Evolutionary conservation across 23 red algal genomes (phyloP).

Genomic region (Cyanidiococcus yangmingshanensis): DNA sequence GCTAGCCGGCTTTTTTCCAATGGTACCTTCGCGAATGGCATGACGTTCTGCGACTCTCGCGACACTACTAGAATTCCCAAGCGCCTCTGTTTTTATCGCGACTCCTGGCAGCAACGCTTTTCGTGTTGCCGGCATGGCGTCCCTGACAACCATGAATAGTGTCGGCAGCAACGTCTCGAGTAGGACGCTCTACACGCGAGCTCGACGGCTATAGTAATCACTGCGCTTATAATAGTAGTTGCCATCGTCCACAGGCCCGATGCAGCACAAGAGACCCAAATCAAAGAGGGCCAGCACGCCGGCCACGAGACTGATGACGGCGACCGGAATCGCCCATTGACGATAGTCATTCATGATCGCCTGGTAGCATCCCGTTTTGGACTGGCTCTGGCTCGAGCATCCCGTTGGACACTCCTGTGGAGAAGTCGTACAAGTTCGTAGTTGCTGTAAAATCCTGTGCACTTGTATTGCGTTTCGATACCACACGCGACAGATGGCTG

Average conservation of each 20-base stretch:
- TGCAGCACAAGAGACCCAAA: constrained; percentile 1
- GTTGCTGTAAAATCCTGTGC: constrained; percentile 10
- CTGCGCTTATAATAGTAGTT: neutral
- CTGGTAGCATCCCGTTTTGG: neutral
- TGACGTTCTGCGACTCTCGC: too few relatives aligned
- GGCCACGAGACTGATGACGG: constrained; percentile 2
- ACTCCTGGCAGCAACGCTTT: too few relatives aligned
- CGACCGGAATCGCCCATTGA: neutral
- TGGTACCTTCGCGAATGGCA: too few relatives aligned
- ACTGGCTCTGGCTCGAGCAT: neutral
- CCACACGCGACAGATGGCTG: constrained; percentile 6
- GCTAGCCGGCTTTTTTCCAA: too few relatives aligned
- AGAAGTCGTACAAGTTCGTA: neutral
- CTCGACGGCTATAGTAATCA: constrained; percentile 5
- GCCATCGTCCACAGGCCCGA: neutral
- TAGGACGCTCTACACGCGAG: too few relatives aligned
- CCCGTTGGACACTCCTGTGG: neutral
- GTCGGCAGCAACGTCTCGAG: too few relatives aligned
- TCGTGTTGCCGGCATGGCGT: too few relatives aligned
- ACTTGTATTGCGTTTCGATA: neutral
- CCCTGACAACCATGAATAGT: too few relatives aligned
- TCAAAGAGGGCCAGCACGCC: neutral
- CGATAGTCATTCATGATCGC: constrained; percentile 9
- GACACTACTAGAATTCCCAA: too few relatives aligned
- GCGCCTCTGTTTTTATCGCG: too few relatives aligned